phyloP scores from a whole-genome alignment of 78 protist genomes.

The Thecamonas trahens region DNA sequence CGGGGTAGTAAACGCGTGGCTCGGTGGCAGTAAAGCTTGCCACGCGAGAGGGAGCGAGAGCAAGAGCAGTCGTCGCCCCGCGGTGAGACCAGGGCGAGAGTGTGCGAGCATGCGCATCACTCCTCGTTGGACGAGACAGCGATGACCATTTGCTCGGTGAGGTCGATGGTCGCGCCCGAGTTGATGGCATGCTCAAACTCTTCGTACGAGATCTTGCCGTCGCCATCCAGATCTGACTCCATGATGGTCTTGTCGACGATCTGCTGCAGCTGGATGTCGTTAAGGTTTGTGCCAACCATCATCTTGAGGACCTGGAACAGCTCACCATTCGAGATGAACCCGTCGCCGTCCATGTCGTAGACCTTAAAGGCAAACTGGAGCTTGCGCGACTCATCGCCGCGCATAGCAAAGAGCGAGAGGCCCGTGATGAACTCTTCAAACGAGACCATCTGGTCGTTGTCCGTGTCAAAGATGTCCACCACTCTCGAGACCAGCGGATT shows the following conservation, averaged over 20 bases:
- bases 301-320: conserved; percentile 75
- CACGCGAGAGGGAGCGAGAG: too few species aligned
- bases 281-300: conserved; percentile 93
- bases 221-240: conserved; percentile 62
- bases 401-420: conserved; percentile 50
- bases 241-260: conserved; percentile 93
- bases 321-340: conserved; percentile 78
- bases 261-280: conserved; percentile 88
- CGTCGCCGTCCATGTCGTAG: conserved; percentile 91
- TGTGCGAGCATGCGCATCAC: too few species aligned
- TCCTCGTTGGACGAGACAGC: too few species aligned
- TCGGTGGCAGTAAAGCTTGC: too few species aligned
- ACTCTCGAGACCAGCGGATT: conserved; percentile 70
- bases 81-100: too few species aligned
- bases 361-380: conserved; percentile 60
- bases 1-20: too few species aligned
- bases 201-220: conserved; percentile 45
- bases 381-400: conserved; percentile 17
- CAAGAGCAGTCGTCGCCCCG: too few species aligned
- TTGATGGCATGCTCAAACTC: conserved; percentile 54
- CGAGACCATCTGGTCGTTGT: conserved; percentile 74
- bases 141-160: too few species aligned
- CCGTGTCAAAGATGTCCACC: conserved; percentile 57
- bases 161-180: too few species aligned
- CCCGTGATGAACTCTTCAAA: conserved; percentile 65